These are phyloP conservation scores for Ophiostoma montium DNA, from an alignment of 2,329 filamentous ascomycete species.

Conservation along the genomic window DNA sequence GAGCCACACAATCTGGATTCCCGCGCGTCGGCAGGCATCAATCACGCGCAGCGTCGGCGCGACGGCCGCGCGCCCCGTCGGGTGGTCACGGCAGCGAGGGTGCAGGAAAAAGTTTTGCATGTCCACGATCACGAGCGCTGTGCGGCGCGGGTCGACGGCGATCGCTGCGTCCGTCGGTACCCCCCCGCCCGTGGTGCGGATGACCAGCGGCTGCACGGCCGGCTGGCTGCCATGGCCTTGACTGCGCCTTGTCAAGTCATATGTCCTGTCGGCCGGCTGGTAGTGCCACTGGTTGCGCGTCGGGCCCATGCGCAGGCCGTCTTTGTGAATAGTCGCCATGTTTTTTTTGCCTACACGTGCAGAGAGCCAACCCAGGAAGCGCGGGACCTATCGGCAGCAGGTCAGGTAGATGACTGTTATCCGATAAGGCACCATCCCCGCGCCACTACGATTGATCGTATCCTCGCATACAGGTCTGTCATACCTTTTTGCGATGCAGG, in stretches of 20 bases:
- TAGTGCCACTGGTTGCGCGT: conserved; percentile 21
- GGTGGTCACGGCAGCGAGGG: conserved; percentile 25
- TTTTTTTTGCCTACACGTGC: neutral
- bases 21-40: conserved; percentile 31
- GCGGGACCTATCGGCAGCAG: no score
- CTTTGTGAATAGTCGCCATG: conserved; percentile 6
- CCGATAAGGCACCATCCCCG: no score
- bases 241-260: conserved; percentile 17
- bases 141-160: conserved; percentile 33
- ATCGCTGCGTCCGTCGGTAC: conserved; percentile 33
- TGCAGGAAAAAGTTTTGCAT: conserved; percentile 44
- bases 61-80: conserved; percentile 26
- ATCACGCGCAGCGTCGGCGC: conserved; percentile 27
- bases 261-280: conserved; percentile 15
- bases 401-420: no score
- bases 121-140: conserved; percentile 24
- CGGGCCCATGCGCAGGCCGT: conserved; percentile 18
- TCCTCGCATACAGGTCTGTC: no score
- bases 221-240: conserved; percentile 8
- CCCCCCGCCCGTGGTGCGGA: conserved; percentile 24
- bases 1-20: conserved; percentile 30
- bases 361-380: no score
- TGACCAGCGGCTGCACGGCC: conserved; percentile 18
- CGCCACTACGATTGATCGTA: no score
- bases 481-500: no score